Evolutionary conservation across 2,329 filamentous ascomycete genomes (phyloP).

Genomic region (Ceratocystis papillata): DNA sequence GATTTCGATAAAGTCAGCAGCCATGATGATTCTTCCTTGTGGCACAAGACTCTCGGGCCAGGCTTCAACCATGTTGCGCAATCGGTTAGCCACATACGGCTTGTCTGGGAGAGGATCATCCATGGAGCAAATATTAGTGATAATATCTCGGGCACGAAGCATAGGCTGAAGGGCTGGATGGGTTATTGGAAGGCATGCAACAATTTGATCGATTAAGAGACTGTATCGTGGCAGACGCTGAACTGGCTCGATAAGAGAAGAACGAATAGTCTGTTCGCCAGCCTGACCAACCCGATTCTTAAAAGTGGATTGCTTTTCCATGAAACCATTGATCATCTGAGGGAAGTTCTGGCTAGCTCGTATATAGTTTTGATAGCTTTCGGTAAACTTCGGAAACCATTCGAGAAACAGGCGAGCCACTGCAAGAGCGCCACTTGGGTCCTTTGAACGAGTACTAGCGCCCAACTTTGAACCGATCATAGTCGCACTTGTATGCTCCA

Average conservation of each 20-base stretch:
- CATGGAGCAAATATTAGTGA: conserved; percentile 92
- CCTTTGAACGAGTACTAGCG: conserved; percentile 43
- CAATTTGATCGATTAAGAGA: conserved; percentile 90
- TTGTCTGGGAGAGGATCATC: conserved; percentile 62
- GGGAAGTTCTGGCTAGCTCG: conserved; percentile 80
- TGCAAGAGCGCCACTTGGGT: conserved; percentile 65
- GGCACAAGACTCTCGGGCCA: conserved; percentile 66
- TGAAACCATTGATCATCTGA: conserved; percentile 64
- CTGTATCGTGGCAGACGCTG: conserved; percentile 91
- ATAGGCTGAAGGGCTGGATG: conserved; percentile 76
- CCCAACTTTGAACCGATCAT: conserved; percentile 37
- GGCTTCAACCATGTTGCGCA: conserved; percentile 64
- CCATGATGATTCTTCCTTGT: conserved; percentile 66
- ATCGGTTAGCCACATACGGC: conserved; percentile 59
- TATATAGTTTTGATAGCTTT: conserved; percentile 89
- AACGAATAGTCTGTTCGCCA: conserved; percentile 83
- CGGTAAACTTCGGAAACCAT: conserved; percentile 86
- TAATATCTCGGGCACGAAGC: conserved; percentile 81
- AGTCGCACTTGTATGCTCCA: conserved; percentile 47
- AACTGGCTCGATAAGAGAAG: conserved; percentile 88
- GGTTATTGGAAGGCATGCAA: conserved; percentile 70
- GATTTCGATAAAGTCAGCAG: conserved; percentile 69
- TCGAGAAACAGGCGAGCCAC: conserved; percentile 75
- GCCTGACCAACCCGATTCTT: conserved; percentile 67
- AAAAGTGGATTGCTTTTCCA: conserved; percentile 73